Percentiles rank a stretch among this genome's conserved stretches.
These are phyloP conservation scores for Podospora pseudoanserina DNA, from an alignment of 495 filamentous ascomycete species.

Conservation along the genomic window DNA sequence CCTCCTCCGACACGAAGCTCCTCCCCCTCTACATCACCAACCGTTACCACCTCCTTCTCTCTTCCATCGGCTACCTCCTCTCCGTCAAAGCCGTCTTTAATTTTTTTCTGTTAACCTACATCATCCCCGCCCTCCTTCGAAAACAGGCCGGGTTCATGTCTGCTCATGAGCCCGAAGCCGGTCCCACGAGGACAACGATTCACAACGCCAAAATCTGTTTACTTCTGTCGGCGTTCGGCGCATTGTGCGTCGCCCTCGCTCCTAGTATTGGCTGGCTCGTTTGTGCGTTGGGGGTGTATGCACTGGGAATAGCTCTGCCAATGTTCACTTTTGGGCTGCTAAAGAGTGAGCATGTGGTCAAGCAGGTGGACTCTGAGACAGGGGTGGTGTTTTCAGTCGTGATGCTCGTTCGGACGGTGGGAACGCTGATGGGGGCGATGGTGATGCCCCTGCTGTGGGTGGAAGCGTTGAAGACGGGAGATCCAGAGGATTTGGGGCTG, in stretches of 20 bases:
- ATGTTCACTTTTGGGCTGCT: conserved; percentile 44
- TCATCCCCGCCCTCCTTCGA: conserved; percentile 36
- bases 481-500: conserved; percentile 23
- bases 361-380: conserved; percentile 9
- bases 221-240: conserved; percentile 39
- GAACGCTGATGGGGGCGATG: conserved; percentile 39
- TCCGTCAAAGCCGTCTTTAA: conserved; percentile 45
- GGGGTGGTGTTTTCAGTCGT: conserved; percentile 44
- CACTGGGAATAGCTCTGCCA: conserved; percentile 42
- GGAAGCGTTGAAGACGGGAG: conserved; percentile 24
- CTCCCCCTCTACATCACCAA: conserved; percentile 45
- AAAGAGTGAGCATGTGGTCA: conserved; percentile 10
- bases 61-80: conserved; percentile 41
- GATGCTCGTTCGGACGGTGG: conserved; percentile 45
- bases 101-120: conserved; percentile 36
- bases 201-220: conserved; percentile 35
- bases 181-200: conserved; percentile 9
- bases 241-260: conserved; percentile 35
- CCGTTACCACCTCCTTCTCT: conserved; percentile 34
- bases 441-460: conserved; percentile 43
- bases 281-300: conserved; percentile 40
- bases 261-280: conserved; percentile 34
- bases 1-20: conserved; percentile 45
- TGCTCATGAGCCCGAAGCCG: conserved; percentile 12
- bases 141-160: background rate